These are phyloP conservation scores for Ustilago curta DNA, from an alignment of 1,284 basidiomycete species.

Conservation along the genomic window DNA sequence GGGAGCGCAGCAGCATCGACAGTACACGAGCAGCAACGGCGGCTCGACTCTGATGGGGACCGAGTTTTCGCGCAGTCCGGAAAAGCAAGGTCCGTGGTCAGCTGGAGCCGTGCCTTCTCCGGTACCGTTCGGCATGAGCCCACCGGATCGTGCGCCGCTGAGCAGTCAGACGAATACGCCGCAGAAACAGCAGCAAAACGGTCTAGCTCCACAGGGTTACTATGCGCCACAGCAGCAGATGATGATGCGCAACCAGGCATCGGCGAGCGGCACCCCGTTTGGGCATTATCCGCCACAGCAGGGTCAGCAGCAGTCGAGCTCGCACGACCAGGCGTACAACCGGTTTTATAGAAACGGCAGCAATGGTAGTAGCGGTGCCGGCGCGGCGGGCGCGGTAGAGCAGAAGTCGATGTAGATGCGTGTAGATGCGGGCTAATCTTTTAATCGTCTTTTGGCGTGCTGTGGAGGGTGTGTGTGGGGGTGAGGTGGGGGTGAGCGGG, in stretches of 20 bases:
- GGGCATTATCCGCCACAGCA: constrained; percentile 16
- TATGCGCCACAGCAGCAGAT: constrained; percentile 9
- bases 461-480: no score
- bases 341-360: constrained; percentile 27
- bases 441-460: not conserved
- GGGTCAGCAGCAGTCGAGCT: constrained; percentile 10
- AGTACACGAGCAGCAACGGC: constrained; percentile 21
- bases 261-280: not conserved
- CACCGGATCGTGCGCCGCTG: constrained; percentile 14
- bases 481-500: no score
- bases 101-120: constrained; percentile 24
- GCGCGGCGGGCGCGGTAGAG: constrained; percentile 23
- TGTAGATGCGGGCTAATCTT: not conserved
- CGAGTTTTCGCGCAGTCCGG: constrained; percentile 43
- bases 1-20: constrained; percentile 24
- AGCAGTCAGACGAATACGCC: constrained; percentile 22
- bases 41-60: constrained; percentile 17
- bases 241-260: constrained; percentile 10
- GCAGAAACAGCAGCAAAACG: constrained; percentile 36
- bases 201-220: not conserved
- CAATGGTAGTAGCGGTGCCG: constrained; percentile 5
- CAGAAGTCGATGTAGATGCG: constrained; percentile 26
- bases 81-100: constrained; percentile 33
- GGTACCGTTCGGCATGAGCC: constrained; percentile 16
- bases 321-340: constrained; percentile 26